Percentiles rank a stretch among this genome's conserved stretches.
Evolutionary conservation across 352 stramenopile genomes (phyloP).

Genomic region (Globisporangium irregulare): DNA sequence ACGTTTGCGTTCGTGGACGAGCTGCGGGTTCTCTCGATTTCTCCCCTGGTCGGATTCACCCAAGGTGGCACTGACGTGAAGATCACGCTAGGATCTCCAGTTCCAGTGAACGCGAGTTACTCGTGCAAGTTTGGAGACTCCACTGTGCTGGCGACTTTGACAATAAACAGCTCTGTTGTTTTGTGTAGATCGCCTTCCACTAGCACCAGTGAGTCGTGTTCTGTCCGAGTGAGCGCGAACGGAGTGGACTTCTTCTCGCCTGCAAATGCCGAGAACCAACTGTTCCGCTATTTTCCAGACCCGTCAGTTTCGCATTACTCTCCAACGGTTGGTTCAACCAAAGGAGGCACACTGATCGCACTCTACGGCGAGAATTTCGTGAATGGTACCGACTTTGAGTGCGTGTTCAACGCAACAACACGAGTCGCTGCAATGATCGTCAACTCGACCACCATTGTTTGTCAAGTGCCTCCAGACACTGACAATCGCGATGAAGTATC

Average conservation of each 20-base stretch:
- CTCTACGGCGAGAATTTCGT: constrained; percentile 31
- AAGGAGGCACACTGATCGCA: constrained; percentile 33
- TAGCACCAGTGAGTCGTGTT: constrained; percentile 4
- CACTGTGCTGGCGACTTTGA: neutral
- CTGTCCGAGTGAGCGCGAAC: constrained; percentile 36
- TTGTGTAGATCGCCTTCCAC: constrained; percentile 27
- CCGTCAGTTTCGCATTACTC: constrained; percentile 25
- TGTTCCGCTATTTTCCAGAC: constrained; percentile 24
- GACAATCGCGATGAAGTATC: constrained; percentile 8
- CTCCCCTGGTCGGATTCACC: constrained; percentile 23
- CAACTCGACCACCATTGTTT: constrained; percentile 31
- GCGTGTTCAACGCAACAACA: constrained; percentile 26
- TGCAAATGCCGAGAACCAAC: neutral
- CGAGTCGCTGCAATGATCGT: constrained; percentile 16
- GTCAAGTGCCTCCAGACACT: constrained; percentile 19
- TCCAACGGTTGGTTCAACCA: constrained; percentile 27
- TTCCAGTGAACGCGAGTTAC: constrained; percentile 12
- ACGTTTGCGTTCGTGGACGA: constrained; percentile 7
- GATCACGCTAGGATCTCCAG: constrained; percentile 15
- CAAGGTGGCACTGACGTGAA: constrained; percentile 20
- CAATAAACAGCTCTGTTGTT: constrained; percentile 16
- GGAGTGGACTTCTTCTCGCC: constrained; percentile 38
- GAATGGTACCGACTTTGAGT: constrained; percentile 23
- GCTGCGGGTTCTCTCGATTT: constrained; percentile 25
- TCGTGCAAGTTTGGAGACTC: constrained; percentile 29